These are phyloP conservation scores for Mollisiaceae sp. DNA, from an alignment of 2,329 filamentous ascomycete species.

Conservation along the genomic window DNA sequence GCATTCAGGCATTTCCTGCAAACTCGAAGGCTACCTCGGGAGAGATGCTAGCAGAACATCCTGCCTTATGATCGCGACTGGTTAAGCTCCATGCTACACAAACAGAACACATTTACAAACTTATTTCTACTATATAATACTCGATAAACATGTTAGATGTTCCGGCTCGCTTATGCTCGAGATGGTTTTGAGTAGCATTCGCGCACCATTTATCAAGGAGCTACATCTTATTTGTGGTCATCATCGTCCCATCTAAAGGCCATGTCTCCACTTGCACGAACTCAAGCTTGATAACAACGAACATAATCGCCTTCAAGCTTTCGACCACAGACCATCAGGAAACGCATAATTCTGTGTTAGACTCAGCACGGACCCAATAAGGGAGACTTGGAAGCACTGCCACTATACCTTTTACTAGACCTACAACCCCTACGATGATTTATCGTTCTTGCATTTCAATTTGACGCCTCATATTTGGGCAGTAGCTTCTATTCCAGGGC, in stretches of 20 bases:
- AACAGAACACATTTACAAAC: neutral
- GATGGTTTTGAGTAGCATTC: neutral
- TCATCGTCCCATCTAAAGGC: neutral
- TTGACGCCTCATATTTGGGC: neutral
- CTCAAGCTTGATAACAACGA: neutral
- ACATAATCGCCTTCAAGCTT: slow-evolving; percentile 1
- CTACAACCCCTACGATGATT: neutral
- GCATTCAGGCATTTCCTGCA: neutral
- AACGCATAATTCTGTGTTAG: neutral
- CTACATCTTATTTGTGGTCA: neutral
- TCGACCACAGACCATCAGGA: neutral
- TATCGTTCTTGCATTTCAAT: neutral
- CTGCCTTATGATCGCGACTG: neutral
- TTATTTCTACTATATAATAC: neutral
- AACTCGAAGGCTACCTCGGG: neutral
- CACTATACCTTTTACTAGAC: neutral
- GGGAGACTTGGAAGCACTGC: neutral
- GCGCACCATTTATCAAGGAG: neutral
- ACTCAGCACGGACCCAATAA: neutral
- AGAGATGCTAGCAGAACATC: neutral
- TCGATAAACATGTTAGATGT: neutral
- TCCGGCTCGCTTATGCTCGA: neutral
- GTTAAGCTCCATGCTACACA: neutral
- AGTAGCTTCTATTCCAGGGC: neutral
- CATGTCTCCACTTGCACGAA: neutral